phyloP scores from a whole-genome alignment of 75 land plant genomes.

The Cryptomeria japonica region DNA sequence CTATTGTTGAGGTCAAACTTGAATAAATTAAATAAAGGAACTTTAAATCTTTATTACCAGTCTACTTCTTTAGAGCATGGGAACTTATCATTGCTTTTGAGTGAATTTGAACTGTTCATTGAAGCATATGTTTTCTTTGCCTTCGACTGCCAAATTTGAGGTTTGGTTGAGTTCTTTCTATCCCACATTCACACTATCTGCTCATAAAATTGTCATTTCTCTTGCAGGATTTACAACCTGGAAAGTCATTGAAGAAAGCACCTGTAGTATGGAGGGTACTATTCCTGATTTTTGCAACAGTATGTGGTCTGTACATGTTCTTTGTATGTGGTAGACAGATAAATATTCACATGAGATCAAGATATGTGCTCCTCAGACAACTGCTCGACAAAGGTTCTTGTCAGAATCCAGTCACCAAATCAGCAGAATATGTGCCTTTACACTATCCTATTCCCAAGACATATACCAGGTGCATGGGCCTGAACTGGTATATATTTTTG shows the following conservation, averaged over 20 bases:
- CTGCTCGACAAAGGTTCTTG: constrained; percentile 2
- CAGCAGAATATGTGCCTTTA: constrained; percentile 6
- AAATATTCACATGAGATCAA: constrained; percentile 11
- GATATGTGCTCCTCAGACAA: background rate
- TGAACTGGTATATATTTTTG: background rate
- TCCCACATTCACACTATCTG: background rate
- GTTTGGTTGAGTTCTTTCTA: background rate
- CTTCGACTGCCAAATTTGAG: background rate
- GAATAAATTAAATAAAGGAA: background rate
- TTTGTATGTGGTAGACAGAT: constrained; percentile 43
- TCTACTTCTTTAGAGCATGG: background rate
- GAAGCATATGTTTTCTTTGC: background rate
- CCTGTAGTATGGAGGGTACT: constrained; percentile 32
- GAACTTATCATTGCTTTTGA: background rate
- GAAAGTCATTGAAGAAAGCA: constrained; percentile 54
- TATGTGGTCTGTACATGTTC: constrained; percentile 52
- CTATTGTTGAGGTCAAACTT: background rate
- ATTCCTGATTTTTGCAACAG: constrained; percentile 32
- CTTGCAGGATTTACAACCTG: constrained; percentile 36
- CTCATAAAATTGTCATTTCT: background rate
- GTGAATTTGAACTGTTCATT: background rate
- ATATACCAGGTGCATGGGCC: constrained; percentile 3
- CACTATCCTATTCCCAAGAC: constrained; percentile 9
- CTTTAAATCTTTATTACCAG: background rate
- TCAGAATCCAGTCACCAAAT: background rate